These are phyloP conservation scores for Leavenworthia alabamica DNA, from an alignment of 345 rosid species.

Conservation along the genomic window DNA sequence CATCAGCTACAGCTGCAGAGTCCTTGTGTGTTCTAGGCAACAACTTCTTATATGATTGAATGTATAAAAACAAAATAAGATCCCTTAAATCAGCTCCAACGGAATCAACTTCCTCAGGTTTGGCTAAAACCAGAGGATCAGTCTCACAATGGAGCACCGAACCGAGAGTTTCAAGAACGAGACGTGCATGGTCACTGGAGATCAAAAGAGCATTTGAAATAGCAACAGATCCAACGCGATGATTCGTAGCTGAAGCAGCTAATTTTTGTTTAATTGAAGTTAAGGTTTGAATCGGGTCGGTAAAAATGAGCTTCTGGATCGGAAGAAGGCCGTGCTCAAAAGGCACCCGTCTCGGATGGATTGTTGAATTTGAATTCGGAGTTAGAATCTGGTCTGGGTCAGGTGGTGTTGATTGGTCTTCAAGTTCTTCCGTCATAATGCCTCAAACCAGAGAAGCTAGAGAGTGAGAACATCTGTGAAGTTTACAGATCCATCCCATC, in stretches of 20 bases:
- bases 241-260: constrained; percentile 28
- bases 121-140: constrained; percentile 61
- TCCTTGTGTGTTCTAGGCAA: constrained; percentile 85
- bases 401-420: no score
- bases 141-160: constrained; percentile 73
- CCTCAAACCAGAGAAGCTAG: no score
- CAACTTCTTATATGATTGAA: constrained; percentile 91
- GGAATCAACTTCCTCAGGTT: constrained; percentile 45
- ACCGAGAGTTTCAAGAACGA: constrained; percentile 73
- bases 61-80: constrained; percentile 74
- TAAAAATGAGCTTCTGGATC: no score
- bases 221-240: constrained; percentile 55
- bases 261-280: constrained; percentile 58
- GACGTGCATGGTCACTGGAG: constrained; percentile 75
- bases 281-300: constrained; percentile 61
- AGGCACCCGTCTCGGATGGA: no score
- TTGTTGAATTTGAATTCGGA: no score
- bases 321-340: no score
- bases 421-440: no score
- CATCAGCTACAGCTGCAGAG: constrained; percentile 88
- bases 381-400: no score
- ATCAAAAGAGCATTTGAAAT: constrained; percentile 78
- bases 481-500: no score
- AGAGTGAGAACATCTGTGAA: no score
- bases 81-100: constrained; percentile 76